Base-by-base conservation (phyloP, 2,329 filamentous ascomycete species). In the Hypoxylon rubiginosum region DNA sequence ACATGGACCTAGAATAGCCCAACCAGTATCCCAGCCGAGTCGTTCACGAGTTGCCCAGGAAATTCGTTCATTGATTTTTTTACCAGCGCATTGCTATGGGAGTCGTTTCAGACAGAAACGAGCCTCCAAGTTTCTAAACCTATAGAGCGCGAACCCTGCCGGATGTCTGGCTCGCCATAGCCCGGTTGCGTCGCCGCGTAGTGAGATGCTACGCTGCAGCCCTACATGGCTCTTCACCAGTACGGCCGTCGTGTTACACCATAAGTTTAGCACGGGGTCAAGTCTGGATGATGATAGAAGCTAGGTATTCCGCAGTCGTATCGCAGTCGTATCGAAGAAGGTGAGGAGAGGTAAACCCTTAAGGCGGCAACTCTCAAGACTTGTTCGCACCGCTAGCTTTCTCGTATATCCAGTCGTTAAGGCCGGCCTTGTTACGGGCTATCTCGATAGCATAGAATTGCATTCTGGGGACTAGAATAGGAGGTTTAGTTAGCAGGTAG, bases 391-490 rank as follows among this genome's bases (percentile, higher is more conserved):
- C 84, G 74, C 95, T 89, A 1, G 90, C 88, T 78, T 92, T 86
- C 82, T 98, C 94, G 80, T 95, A 96, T 68, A 99, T 89, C 96
- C 96, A 99, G 80, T 99, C 96, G 76, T 99, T 99, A 63, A 98
- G 82, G 28, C 95, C 95, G 58, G 88, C 87, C 66, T 91, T 91
- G 82, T 99, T 99, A 85, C 93, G 89, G 54, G 87, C 85, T 71
- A 91, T 92, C 77, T 93, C 91, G 66, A 94, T 83, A 34, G 92
- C 92, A 75, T 94, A 94, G 78, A 94, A 94, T 76, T 93, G 91
- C 91, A 94, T 94, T 64, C 91, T 75, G 30, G 79, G 80, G 24
- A 81, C 78, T 80, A 45, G 17, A 57, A 51, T 21, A 58, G 64
- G 28, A 58, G 55, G 79, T 45, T n/a, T 82, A 82, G 74, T 86